Percentiles rank a stretch among this genome's conserved stretches.
phyloP scores from a whole-genome alignment of 495 filamentous ascomycete species.

The Parachaetomium inaequale region DNA sequence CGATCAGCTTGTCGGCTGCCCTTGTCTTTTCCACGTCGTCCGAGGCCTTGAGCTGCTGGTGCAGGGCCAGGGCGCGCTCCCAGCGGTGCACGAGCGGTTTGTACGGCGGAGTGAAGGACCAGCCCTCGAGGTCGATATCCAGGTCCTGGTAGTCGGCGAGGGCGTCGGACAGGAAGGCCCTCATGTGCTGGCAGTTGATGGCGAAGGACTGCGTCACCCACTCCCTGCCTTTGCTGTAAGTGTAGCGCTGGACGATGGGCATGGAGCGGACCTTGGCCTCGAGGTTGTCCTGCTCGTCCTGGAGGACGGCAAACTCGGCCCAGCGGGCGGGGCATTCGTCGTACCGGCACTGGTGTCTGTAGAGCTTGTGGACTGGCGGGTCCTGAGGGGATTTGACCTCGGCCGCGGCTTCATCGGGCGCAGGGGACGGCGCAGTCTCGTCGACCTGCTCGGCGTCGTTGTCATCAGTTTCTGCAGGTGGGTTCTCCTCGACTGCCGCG shows the following conservation, averaged over 20 bases:
- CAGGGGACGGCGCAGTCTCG: neutral
- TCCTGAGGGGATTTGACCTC: neutral
- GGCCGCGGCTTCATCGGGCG: neutral
- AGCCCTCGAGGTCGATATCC: constrained; percentile 48
- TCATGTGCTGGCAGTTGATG: constrained; percentile 28
- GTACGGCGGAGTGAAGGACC: constrained; percentile 53
- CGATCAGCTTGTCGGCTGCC: constrained; percentile 47
- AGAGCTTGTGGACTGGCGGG: constrained; percentile 10
- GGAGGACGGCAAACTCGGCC: constrained; percentile 15
- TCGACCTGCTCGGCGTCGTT: neutral
- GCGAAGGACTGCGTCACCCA: constrained; percentile 28
- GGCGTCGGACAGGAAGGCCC: constrained; percentile 43
- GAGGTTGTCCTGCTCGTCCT: constrained; percentile 16
- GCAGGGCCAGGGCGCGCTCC: constrained; percentile 39
- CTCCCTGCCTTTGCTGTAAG: neutral
- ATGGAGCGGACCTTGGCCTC: constrained; percentile 1
- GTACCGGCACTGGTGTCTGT: constrained; percentile 15
- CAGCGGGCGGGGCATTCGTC: constrained; percentile 17
- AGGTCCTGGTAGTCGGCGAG: constrained; percentile 55
- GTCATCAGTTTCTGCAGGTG: neutral
- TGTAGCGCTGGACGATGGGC: constrained; percentile 28
- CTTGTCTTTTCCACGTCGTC: constrained; percentile 47
- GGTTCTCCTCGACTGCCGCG: neutral
- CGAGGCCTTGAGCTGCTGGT: constrained; percentile 32
- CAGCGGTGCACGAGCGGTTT: constrained; percentile 59